A percentile compares a stretch with the other conserved stretches of the same genome.
Evolutionary conservation across 257 asterid species (phyloP).

Genomic region (Schizonepeta tenuifolia): DNA sequence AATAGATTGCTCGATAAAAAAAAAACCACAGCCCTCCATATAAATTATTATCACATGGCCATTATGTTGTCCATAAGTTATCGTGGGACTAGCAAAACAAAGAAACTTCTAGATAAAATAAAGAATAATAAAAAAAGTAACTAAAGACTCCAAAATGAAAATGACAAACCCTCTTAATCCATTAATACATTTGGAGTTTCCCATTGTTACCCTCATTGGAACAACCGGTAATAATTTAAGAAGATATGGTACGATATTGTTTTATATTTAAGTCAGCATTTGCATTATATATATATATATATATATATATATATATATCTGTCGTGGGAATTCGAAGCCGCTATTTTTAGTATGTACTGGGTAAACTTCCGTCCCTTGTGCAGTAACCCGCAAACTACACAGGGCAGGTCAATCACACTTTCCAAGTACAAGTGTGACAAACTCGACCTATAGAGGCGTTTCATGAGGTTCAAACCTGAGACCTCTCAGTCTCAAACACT

Average conservation of each 20-base stretch:
- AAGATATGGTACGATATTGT: not conserved
- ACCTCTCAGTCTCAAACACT: too few species aligned
- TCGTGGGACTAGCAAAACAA: conserved; percentile 7
- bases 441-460: too few species aligned
- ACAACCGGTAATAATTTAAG: not conserved
- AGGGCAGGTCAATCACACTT: too few species aligned
- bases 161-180: conserved; percentile 23
- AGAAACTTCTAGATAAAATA: conserved; percentile 27
- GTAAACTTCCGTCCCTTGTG: too few species aligned
- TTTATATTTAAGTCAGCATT: too few species aligned
- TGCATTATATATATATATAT: too few species aligned
- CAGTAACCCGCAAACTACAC: too few species aligned
- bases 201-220: conserved; percentile 28
- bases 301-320: too few species aligned
- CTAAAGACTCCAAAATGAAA: conserved; percentile 25
- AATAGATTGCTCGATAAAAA: conserved; percentile 6
- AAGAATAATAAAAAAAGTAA: not conserved
- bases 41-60: conserved; percentile 8
- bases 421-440: too few species aligned
- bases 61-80: conserved; percentile 27
- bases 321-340: too few species aligned
- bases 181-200: conserved; percentile 13
- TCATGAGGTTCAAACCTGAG: too few species aligned
- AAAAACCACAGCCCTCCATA: not conserved
- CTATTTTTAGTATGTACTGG: too few species aligned